Percentiles rank a stretch among this genome's conserved stretches.
phyloP scores from a whole-genome alignment of 257 asterid species.

The Solanum ossicruentum region DNA sequence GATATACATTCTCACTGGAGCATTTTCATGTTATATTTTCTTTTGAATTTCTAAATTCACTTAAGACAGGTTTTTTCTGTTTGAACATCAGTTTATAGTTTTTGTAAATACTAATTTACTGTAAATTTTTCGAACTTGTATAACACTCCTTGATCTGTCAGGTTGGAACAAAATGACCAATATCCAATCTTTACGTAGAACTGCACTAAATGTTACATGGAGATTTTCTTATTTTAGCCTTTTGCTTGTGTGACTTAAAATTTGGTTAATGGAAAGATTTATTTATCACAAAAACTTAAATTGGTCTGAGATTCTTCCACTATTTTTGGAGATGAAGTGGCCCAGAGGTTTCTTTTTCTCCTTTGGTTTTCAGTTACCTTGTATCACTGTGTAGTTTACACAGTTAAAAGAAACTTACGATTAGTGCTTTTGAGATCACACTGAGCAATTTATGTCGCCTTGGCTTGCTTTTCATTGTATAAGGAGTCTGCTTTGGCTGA shows the following conservation, averaged over 20 bases:
- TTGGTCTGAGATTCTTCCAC: neutral
- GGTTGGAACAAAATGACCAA: neutral
- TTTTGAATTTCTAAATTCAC: neutral
- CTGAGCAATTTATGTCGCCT: neutral
- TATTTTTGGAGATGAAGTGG: neutral
- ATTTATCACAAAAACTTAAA: neutral
- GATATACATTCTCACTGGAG: neutral
- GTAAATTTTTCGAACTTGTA: neutral
- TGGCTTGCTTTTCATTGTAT: neutral
- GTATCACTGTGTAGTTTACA: neutral
- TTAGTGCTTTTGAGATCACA: neutral
- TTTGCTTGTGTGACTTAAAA: neutral
- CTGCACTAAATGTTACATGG: neutral
- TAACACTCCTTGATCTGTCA: neutral
- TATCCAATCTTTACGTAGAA: neutral
- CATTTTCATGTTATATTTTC: neutral
- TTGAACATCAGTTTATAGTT: neutral
- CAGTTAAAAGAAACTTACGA: neutral
- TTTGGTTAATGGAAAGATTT: neutral
- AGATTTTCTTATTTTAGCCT: neutral
- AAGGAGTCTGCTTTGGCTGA: neutral
- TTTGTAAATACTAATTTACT: neutral
- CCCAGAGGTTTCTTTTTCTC: neutral
- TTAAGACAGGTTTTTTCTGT: neutral
- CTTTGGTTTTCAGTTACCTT: neutral